phyloP scores from a whole-genome alignment of 2,329 filamentous ascomycete species.

The Drechslera avenae region DNA sequence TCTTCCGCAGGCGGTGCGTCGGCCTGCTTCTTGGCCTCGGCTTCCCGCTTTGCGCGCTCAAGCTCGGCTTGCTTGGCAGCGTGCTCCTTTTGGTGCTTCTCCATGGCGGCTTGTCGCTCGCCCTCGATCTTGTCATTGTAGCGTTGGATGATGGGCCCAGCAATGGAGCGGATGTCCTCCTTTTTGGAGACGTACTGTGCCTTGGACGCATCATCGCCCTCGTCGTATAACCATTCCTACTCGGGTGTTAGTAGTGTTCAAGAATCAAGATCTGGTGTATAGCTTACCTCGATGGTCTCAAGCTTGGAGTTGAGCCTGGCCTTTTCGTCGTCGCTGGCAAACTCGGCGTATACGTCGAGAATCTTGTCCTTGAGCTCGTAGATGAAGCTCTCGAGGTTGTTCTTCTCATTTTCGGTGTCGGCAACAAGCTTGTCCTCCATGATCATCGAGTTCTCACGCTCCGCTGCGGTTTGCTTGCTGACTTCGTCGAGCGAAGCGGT shows the following conservation, averaged over 20 bases:
- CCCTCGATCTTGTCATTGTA: constrained; percentile 94
- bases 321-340: constrained; percentile 92
- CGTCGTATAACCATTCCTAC: constrained; percentile 97
- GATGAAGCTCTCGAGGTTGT: constrained; percentile 96
- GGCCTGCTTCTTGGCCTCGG: constrained; percentile 67
- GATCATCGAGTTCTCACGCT: constrained; percentile 89
- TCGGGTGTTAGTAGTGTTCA: constrained; percentile 16
- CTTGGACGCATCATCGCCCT: constrained; percentile 93
- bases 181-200: constrained; percentile 92
- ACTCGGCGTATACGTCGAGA: constrained; percentile 86
- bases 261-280: neutral
- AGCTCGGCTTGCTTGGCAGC: constrained; percentile 67
- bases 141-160: constrained; percentile 89
- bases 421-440: constrained; percentile 98
- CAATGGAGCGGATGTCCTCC: constrained; percentile 89
- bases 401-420: constrained; percentile 99
- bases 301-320: constrained; percentile 82
- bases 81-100: constrained; percentile 68
- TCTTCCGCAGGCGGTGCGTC: constrained; percentile 47
- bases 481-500: constrained; percentile 77
- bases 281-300: constrained; percentile 79
- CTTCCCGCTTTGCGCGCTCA: constrained; percentile 78
- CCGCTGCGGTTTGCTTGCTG: constrained; percentile 69
- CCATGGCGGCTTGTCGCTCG: constrained; percentile 74
- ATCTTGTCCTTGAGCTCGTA: constrained; percentile 97